Conservation (phyloP, 2,329 filamentous ascomycete genomes). For the Arthrinium phaeospermum region DNA sequence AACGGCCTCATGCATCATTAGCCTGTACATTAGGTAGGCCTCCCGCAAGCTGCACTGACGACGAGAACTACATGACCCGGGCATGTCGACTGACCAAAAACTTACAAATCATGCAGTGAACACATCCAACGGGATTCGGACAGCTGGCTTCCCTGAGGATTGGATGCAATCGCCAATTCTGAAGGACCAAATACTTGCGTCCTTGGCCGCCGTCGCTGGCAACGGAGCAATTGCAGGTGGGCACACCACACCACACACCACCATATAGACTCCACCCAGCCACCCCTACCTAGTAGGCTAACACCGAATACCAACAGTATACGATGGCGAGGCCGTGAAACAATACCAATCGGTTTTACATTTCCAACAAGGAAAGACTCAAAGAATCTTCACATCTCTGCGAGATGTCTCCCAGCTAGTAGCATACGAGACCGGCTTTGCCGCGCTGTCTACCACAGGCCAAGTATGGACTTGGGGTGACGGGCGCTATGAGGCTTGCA, state of each 20-base stretch:
- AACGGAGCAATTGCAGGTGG: slow-evolving; percentile 41
- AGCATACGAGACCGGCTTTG: slow-evolving; percentile 57
- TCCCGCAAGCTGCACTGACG: not conserved
- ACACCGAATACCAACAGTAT: slow-evolving; percentile 26
- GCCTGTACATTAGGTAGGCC: slow-evolving; percentile 54
- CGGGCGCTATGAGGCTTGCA: slow-evolving; percentile 59
- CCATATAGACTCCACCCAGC: not conserved
- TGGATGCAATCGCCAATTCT: slow-evolving; percentile 28
- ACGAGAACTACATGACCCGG: not conserved
- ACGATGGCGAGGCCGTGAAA: slow-evolving; percentile 32
- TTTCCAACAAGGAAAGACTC: slow-evolving; percentile 18
- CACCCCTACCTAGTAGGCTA: slow-evolving; percentile 14
- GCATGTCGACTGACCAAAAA: not conserved
- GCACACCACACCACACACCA: slow-evolving; percentile 12
- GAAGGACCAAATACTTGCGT: slow-evolving; percentile 31
- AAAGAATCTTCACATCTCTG: slow-evolving; percentile 31
- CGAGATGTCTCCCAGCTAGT: slow-evolving; percentile 46
- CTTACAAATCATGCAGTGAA: slow-evolving; percentile 25
- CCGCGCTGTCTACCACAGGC: slow-evolving; percentile 50
- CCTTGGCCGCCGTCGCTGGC: slow-evolving; percentile 40
- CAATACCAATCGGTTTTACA: slow-evolving; percentile 34
- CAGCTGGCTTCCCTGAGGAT: slow-evolving; percentile 37
- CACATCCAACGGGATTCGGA: slow-evolving; percentile 32
- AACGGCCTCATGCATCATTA: slow-evolving; percentile 30
- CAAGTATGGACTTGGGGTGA: slow-evolving; percentile 63